Evolutionary conservation across 352 stramenopile genomes (phyloP).

Genomic region (Hyaloperonospora arabidopsidis): DNA sequence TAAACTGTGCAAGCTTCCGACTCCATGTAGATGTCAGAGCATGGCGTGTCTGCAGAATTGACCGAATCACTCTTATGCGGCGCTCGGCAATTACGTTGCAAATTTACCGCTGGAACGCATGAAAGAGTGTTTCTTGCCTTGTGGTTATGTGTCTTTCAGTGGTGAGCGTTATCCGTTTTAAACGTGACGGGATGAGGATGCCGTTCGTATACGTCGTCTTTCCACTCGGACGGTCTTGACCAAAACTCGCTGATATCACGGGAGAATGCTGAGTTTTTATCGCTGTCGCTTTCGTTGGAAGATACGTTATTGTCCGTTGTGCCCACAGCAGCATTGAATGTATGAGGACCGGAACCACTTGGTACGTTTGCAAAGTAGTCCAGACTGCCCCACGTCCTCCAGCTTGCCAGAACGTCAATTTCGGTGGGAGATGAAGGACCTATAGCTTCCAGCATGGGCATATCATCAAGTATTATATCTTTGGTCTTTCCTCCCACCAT

Average conservation of each 20-base stretch:
- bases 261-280: slow-evolving; percentile 9
- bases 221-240: slow-evolving; percentile 17
- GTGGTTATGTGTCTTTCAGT: slow-evolving; percentile 9
- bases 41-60: slow-evolving; percentile 6
- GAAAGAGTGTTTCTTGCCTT: slow-evolving; percentile 17
- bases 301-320: neutral
- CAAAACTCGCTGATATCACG: slow-evolving; percentile 28
- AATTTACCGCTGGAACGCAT: slow-evolving; percentile 17
- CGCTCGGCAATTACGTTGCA: slow-evolving; percentile 5
- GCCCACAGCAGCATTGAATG: neutral
- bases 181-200: neutral
- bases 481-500: slow-evolving; percentile 2
- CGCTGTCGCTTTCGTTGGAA: slow-evolving; percentile 4
- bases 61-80: slow-evolving; percentile 1
- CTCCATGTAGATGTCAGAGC: slow-evolving; percentile 3
- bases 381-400: slow-evolving; percentile 25
- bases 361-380: slow-evolving; percentile 17
- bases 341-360: slow-evolving; percentile 4
- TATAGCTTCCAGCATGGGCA: slow-evolving; percentile 21
- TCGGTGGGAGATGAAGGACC: slow-evolving; percentile 17
- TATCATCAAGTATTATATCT: slow-evolving; percentile 4
- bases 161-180: neutral
- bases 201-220: slow-evolving; percentile 8
- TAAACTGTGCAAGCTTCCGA: too few species aligned
- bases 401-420: slow-evolving; percentile 26